phyloP scores from a whole-genome alignment of 306 rosid genomes.

The Casuarina cunninghamiana region DNA sequence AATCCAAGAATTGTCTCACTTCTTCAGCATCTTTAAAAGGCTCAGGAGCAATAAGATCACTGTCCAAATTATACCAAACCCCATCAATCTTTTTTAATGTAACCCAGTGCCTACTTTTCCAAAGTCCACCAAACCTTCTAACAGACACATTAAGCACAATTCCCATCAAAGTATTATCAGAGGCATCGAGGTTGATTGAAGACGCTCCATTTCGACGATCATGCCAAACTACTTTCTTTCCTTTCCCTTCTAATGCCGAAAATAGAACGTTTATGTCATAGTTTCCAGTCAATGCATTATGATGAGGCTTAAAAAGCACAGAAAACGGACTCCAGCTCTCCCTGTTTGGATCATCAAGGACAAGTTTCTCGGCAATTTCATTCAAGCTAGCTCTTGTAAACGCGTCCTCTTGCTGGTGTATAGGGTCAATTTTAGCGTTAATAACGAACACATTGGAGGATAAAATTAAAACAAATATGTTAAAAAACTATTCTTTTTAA shows the following conservation, averaged over 20 bases:
- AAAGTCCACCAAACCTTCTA: constrained; percentile 65
- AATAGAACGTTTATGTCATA: constrained; percentile 88
- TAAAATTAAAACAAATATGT: not conserved
- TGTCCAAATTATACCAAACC: constrained; percentile 83
- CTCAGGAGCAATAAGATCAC: constrained; percentile 67
- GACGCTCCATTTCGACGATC: constrained; percentile 67
- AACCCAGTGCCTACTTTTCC: constrained; percentile 89
- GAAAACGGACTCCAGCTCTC: constrained; percentile 67
- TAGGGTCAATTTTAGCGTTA: not conserved
- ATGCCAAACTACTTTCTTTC: constrained; percentile 79
- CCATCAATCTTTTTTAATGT: constrained; percentile 65
- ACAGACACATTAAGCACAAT: constrained; percentile 69
- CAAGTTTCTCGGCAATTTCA: constrained; percentile 68
- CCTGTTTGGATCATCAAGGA: constrained; percentile 48
- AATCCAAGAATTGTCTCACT: constrained; percentile 64
- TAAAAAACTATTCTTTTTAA: not conserved
- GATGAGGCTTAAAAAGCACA: constrained; percentile 73
- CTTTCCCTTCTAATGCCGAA: constrained; percentile 70
- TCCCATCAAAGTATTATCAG: constrained; percentile 74
- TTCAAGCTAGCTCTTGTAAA: constrained; percentile 64
- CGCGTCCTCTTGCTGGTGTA: constrained; percentile 60
- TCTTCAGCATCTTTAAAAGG: constrained; percentile 49
- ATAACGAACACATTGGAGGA: constrained; percentile 22
- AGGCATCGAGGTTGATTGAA: constrained; percentile 61
- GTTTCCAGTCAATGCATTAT: constrained; percentile 77